Evolutionary conservation across 2,329 filamentous ascomycete species (phyloP).

Genomic region (Akanthomyces uredinophilus): DNA sequence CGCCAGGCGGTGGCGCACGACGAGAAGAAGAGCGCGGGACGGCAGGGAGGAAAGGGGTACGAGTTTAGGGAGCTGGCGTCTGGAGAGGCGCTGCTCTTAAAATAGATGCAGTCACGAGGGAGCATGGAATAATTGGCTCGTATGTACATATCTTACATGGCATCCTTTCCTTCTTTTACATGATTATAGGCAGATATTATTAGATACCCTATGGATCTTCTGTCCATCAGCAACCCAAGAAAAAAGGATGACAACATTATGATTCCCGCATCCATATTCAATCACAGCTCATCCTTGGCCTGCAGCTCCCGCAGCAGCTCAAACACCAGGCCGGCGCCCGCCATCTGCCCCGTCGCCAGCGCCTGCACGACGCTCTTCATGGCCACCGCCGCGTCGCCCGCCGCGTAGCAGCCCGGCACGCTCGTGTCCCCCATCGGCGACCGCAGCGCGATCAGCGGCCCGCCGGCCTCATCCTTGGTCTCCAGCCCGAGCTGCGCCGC

Average conservation of each 20-base stretch:
- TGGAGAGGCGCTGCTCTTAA: conserved; percentile 49
- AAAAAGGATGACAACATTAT: too few relatives aligned
- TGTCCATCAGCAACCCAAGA: too few relatives aligned
- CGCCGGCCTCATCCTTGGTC: conserved; percentile 23
- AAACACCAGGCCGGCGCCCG: conserved; percentile 23
- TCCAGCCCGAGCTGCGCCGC: conserved; percentile 40
- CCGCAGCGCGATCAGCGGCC: conserved; percentile 38
- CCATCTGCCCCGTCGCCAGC: conserved; percentile 24
- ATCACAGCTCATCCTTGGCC: conserved; percentile 13
- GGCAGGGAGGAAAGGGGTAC: conserved; percentile 33
- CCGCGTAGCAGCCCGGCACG: conserved; percentile 47
- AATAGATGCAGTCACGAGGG: conserved; percentile 22
- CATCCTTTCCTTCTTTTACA: background rate
- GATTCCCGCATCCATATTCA: background rate
- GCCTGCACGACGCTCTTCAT: conserved; percentile 28
- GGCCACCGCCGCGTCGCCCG: conserved; percentile 41
- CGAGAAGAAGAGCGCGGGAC: conserved; percentile 19
- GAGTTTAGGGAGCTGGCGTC: conserved; percentile 50
- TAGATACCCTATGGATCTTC: background rate
- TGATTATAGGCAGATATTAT: background rate
- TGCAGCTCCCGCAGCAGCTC: conserved; percentile 26
- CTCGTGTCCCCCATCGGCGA: conserved; percentile 45
- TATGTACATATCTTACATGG: background rate
- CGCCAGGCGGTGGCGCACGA: conserved; percentile 37
- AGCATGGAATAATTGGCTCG: background rate